Base-by-base conservation (phyloP, 1,284 basidiomycete species). In the Neolentinus lepideus region DNA sequence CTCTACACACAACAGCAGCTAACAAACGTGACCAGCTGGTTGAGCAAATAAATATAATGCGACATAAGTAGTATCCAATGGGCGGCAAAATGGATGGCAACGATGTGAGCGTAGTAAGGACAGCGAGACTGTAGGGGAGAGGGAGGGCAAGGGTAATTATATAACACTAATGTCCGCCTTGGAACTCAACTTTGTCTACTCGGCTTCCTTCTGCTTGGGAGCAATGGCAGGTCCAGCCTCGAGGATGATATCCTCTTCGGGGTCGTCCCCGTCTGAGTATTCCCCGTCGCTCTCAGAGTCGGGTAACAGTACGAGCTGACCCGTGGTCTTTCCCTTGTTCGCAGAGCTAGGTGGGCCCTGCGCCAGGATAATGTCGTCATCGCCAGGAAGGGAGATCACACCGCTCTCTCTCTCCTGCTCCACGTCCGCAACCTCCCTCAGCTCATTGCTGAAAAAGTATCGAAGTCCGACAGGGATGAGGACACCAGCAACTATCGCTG, bases 401-500 rank as follows among this genome's bases (percentile, higher is more conserved):
- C 66, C 71, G 2, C 63, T 67, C 22, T 66, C 73, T 48, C 76
- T 74, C 27, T 73, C 75, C 14, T 75, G 74, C 38, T 75, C 77
- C 50, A 73, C 79, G 14, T 75, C 76, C 19, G 73, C 76, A 6
- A 79, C 80, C 54, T 79, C 73, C 43, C 64, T 69, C 35, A 69
- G 64, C 64, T 72, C 70, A 51, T 75, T 74, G 61, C 77, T 76
- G 71, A 87, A 90, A 74, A 78, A 87, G 64, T 87, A 91, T 57
- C 92, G 81, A 58, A 97, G 72, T 2, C 88, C 90, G 33, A 98
- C 92, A 0, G 95, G 95, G 54, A 97, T 90, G 69, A 98, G 75
- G 2, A 94, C 94, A 1, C 95, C 96, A 11, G 93, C 78, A 54
- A 91, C 87, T 51, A 98, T 87, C 0, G 90, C 92, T 2, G 83